Evolutionary conservation across 768 basidiomycete species (phyloP).

Genomic region (Thelephora ganbajun): DNA sequence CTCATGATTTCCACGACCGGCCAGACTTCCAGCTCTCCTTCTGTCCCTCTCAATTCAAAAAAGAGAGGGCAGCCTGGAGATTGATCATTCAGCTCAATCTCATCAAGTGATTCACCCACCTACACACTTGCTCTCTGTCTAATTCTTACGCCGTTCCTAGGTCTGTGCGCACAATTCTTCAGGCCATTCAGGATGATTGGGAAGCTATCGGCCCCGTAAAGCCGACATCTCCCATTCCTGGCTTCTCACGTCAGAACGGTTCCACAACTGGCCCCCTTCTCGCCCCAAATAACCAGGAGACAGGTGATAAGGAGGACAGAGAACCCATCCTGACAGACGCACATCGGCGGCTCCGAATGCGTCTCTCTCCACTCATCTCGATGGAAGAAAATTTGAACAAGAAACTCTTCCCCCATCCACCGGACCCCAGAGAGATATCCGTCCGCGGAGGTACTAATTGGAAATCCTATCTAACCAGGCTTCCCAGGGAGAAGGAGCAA

Average conservation of each 20-base stretch:
- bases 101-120: slow-evolving; percentile 30
- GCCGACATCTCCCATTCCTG: slow-evolving; percentile 8
- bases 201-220: slow-evolving; percentile 22
- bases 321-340: slow-evolving; percentile 15
- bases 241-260: slow-evolving; percentile 13
- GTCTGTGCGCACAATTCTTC: slow-evolving; percentile 43
- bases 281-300: slow-evolving; percentile 1
- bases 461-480: slow-evolving; percentile 30
- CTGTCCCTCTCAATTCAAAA: slow-evolving; percentile 44
- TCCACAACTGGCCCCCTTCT: slow-evolving; percentile 6
- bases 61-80: slow-evolving; percentile 45
- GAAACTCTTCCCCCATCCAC: slow-evolving; percentile 31
- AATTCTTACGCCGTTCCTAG: slow-evolving; percentile 15
- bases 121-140: not conserved
- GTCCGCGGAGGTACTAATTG: slow-evolving; percentile 47
- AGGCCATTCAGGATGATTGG: slow-evolving; percentile 32
- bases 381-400: slow-evolving; percentile 39
- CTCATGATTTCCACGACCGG: not conserved
- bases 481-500: slow-evolving; percentile 3
- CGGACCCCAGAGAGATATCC: slow-evolving; percentile 11
- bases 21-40: slow-evolving; percentile 59
- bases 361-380: slow-evolving; percentile 37
- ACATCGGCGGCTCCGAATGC: slow-evolving; percentile 24
- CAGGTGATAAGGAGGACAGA: too few species aligned
- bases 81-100: slow-evolving; percentile 57